phyloP scores from a whole-genome alignment of 2,329 filamentous ascomycete species.

The Acarospora socialis region DNA sequence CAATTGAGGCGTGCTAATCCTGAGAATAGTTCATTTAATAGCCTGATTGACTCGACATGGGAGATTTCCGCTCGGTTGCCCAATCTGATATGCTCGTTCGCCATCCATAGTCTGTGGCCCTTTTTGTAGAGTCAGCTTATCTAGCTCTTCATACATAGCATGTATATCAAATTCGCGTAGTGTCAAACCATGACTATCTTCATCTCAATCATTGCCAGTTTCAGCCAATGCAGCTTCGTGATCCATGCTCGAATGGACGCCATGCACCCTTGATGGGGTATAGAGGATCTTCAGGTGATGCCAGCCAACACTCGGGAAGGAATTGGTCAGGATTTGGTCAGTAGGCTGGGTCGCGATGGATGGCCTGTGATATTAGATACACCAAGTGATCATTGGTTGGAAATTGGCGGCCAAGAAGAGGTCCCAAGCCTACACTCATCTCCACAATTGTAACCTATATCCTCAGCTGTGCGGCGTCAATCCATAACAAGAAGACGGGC shows the following conservation, averaged over 20 bases:
- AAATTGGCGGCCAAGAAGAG: constrained; percentile 52
- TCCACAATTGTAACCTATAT: constrained; percentile 68
- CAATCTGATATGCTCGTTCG: constrained; percentile 9
- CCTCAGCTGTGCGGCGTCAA: constrained; percentile 66
- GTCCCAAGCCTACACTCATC: constrained; percentile 56
- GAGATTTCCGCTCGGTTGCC: constrained; percentile 8
- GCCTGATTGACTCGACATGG: constrained; percentile 7
- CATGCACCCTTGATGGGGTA: constrained; percentile 7
- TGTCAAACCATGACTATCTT: constrained; percentile 10
- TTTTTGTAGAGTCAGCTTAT: not conserved
- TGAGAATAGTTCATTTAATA: too few relatives aligned
- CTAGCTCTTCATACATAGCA: constrained; percentile 8
- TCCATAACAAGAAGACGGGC: constrained; percentile 60
- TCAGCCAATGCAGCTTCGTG: constrained; percentile 13
- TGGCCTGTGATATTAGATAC: constrained; percentile 23
- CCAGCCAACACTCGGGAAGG: constrained; percentile 22
- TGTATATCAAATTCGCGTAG: constrained; percentile 6
- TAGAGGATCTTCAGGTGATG: not conserved
- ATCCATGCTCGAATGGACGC: constrained; percentile 8
- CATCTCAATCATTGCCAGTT: constrained; percentile 13
- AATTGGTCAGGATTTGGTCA: constrained; percentile 26
- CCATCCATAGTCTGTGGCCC: constrained; percentile 2
- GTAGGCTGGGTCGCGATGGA: constrained; percentile 24
- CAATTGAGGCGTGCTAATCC: too few relatives aligned
- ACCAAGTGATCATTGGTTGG: constrained; percentile 23